Evolutionary conservation across 2,329 filamentous ascomycete genomes (phyloP).

Genomic region (Mycocentrospora acerina): DNA sequence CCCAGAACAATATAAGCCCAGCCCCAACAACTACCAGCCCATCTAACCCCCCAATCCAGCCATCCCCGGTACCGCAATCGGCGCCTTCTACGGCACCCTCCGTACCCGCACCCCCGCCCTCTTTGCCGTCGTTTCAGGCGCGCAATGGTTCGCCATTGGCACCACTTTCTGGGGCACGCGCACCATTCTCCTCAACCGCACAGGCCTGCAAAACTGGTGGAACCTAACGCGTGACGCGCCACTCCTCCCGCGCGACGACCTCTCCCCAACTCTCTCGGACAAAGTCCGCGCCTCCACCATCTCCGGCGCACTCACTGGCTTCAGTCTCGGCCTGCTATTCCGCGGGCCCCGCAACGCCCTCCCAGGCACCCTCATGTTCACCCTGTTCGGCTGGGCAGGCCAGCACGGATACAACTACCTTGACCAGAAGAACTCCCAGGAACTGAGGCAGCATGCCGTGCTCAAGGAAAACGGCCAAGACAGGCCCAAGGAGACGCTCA

Average conservation of each 20-base stretch:
- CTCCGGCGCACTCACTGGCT: constrained; percentile 68
- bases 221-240: constrained; percentile 29
- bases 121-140: constrained; percentile 70
- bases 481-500: constrained; percentile 45
- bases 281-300: constrained; percentile 67
- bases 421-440: constrained; percentile 48
- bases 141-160: constrained; percentile 81
- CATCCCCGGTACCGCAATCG: constrained; percentile 64
- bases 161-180: constrained; percentile 71
- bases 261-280: constrained; percentile 59
- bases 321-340: constrained; percentile 56
- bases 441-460: constrained; percentile 37
- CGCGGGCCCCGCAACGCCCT: constrained; percentile 46
- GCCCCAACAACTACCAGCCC: neutral
- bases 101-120: constrained; percentile 66
- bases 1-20: too few species aligned
- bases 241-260: constrained; percentile 25
- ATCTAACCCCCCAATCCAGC: constrained; percentile 46
- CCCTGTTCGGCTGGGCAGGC: constrained; percentile 58
- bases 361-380: constrained; percentile 62
- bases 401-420: constrained; percentile 58
- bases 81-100: constrained; percentile 52
- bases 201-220: constrained; percentile 35
- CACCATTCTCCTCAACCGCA: constrained; percentile 40
- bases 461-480: constrained; percentile 19